Percentiles rank a stretch among this genome's conserved stretches.
These are phyloP conservation scores for Crithidia thermophila DNA, from an alignment of 208 protist species.

Conservation along the genomic window DNA sequence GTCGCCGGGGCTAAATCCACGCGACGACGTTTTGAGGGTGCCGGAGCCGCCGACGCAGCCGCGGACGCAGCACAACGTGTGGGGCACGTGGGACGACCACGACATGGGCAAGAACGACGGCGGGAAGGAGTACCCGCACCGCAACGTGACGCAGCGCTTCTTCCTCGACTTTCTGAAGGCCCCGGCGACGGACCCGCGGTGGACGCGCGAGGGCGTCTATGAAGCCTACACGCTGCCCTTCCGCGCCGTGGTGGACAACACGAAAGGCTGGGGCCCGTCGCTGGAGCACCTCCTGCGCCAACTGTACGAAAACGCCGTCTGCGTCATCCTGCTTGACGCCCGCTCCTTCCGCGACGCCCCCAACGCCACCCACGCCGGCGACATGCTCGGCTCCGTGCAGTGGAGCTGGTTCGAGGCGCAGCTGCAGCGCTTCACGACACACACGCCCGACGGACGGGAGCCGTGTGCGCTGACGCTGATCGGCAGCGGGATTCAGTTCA, in stretches of 20 bases:
- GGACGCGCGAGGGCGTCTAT: conserved; percentile 72
- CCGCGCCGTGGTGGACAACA: conserved; percentile 26
- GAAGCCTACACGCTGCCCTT: conserved; percentile 56
- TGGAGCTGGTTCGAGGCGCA: conserved; percentile 75
- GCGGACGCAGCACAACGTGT: conserved; percentile 33
- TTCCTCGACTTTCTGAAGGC: conserved; percentile 83
- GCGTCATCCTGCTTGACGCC: conserved; percentile 82
- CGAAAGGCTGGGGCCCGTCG: conserved; percentile 17
- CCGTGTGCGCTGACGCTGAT: conserved; percentile 73
- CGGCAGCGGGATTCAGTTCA: conserved; percentile 75
- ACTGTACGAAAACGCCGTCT: conserved; percentile 63
- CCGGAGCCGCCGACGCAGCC: background rate
- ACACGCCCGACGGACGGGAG: conserved; percentile 19
- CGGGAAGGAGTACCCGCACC: conserved; percentile 62
- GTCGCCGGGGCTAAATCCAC: background rate
- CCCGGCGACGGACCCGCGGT: conserved; percentile 36
- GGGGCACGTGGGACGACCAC: conserved; percentile 90
- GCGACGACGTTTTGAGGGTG: background rate
- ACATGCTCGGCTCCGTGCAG: conserved; percentile 82
- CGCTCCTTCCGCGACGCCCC: conserved; percentile 72
- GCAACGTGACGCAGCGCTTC: conserved; percentile 60
- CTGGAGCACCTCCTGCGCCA: conserved; percentile 16
- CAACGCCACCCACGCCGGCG: conserved; percentile 53
- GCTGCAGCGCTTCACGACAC: conserved; percentile 40
- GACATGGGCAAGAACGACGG: conserved; percentile 90